A percentile compares a stretch with the other conserved stretches of the same genome.
Conservation (phyloP, 208 protist species). For the Blastocrithidia nonstop region DNA sequence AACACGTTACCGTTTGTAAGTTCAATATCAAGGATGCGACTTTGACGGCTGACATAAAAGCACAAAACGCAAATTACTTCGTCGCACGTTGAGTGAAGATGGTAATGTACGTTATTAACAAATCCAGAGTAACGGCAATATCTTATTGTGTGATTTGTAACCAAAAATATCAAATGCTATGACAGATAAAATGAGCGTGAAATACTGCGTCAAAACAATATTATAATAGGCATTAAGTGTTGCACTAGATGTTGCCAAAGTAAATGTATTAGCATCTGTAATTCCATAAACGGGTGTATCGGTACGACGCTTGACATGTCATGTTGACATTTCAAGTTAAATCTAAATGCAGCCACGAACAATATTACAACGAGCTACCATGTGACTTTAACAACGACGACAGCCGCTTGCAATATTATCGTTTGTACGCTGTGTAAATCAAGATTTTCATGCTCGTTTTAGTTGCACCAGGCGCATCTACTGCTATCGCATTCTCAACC, state of each 20-base stretch:
- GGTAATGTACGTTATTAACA: background rate
- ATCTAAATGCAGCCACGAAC: constrained; percentile 72
- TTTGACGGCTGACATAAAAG: constrained; percentile 83
- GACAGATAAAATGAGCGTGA: background rate
- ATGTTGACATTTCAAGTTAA: constrained; percentile 64
- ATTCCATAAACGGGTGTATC: constrained; percentile 71
- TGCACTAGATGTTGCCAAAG: constrained; percentile 40
- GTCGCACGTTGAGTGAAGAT: background rate
- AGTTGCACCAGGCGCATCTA: constrained; percentile 58
- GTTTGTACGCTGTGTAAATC: constrained; percentile 56
- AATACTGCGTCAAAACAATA: constrained; percentile 25
- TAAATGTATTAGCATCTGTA: constrained; percentile 38
- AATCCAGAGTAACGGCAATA: background rate
- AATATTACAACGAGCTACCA: constrained; percentile 68
- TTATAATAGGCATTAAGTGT: constrained; percentile 74
- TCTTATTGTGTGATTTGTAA: too few relatives aligned
- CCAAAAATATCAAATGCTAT: background rate
- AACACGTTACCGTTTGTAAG: constrained; percentile 77
- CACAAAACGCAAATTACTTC: constrained; percentile 9
- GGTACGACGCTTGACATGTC: constrained; percentile 63
- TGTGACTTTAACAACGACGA: constrained; percentile 62
- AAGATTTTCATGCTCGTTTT: constrained; percentile 80
- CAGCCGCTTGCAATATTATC: constrained; percentile 63
- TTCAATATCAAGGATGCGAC: constrained; percentile 77
- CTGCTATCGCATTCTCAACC: constrained; percentile 84